Base-by-base conservation (phyloP, 345 rosid genomes). In the Dipteronia sinensis region DNA sequence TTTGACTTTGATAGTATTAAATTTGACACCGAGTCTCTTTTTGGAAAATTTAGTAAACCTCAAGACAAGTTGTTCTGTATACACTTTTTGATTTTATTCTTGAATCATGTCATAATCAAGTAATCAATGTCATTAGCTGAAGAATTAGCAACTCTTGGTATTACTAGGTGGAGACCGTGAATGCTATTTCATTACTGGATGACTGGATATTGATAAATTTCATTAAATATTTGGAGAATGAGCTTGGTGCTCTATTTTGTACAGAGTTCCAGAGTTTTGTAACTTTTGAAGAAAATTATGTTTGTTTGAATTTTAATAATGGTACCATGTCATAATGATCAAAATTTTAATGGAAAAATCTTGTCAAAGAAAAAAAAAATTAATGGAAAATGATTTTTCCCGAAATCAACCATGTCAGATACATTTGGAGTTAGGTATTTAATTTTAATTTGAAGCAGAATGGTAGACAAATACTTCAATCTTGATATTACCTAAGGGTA, bases 1-100 rank as follows among this genome's bases (percentile, higher is more conserved):
- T 79, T 79, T 53, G 46, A 65, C 2, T 29, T 46, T 27, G 55
- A 20, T 10, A 38, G 56, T 20, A 56, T 17, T 74, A 25, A 7
- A 61, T 73, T 38, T 40, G 15, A 73, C 20, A 38, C 59, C 25
- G 58, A 25, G 2, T 23, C 47, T 0, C 49, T 13, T 31, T 13
- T 31, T 56, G 49, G 47, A 49, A 68, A 62, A 58, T 69, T 25
- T 66, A 34, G 72, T 67, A 20, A 49, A 72, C 65, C 44, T 10
- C 42, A 34, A 49, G 38, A 23, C 20, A 46, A 40, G 42, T 40
- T 25, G 11, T 19, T 25, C 63, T 75, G 53, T 65, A 20, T 34
- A 17, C 12, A 25, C 63, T 64, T 13, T 51, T 15, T 79, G 10
- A 10, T 62, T 6, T 42, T 40, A 16, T 73, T 49, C 25, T 72